Base-by-base conservation (phyloP, 2,329 filamentous ascomycete species). In the Pseudogymnoascus sp. region DNA sequence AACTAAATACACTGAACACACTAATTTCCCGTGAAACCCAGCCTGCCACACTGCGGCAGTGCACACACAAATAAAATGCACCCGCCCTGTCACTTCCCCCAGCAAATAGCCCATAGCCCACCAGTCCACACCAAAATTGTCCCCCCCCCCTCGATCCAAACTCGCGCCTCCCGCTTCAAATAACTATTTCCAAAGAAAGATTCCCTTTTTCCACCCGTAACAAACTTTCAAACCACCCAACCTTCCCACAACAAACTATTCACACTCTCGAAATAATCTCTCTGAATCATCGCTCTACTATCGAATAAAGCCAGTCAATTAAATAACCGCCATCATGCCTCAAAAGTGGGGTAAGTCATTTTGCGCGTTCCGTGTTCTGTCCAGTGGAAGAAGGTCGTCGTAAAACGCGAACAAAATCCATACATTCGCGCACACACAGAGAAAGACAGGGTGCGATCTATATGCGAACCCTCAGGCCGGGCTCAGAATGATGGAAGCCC, bases 321-420 rank as follows among this genome's bases (percentile, higher is more conserved):
- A 59, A 50, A 62, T 59, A 59, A 28, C 50, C 16, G 42, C 46
- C 31, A 72, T 66, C 61, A 73, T 73, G 72, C 69, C 72, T 66
- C 66, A 72, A 61, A 72, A 72, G 66, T 74, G 72, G 72, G 72
- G 72, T 74, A 65, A 70, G 72, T 73, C 64, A 40, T 62, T 68
- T 66, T 53, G 38, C 66, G 65, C 66, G 65, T 69, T 66, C 65
- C 65, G 10, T 53, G 36, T 37, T 44, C 40, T 44, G 18, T 25
- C 21, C 42, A n/a, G n/a, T 46, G 18, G 42, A 25, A 37, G 36
- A 2, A 36, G 34, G 42, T 46, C 21, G 42, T 46, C 42, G 42
- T 46, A 46, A 46, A 46, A 46, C 42, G 21, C 42, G 42, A 46
- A 23, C 16, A 38, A 44, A 46, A 14, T 6, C 18, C 18, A 8